Evolutionary conservation across 805 yeast genomes (phyloP).

Genomic region (Pichia insulana): DNA sequence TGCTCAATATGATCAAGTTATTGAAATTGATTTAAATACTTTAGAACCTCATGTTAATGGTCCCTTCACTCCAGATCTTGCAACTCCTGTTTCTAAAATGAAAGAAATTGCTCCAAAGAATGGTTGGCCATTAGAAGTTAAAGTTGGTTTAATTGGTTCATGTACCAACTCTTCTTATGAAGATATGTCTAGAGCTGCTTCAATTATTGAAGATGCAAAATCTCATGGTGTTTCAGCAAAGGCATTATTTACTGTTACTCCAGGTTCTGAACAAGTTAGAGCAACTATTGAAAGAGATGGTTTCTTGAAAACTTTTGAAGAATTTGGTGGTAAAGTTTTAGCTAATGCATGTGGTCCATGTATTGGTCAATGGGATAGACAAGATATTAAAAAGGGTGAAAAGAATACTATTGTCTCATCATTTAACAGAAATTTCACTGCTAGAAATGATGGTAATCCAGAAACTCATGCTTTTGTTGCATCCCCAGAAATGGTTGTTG

Average conservation of each 20-base stretch:
- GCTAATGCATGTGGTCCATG: constrained; percentile 99
- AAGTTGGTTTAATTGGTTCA: constrained; percentile 95
- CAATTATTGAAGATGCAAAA: constrained; percentile 81
- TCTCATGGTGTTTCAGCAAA: constrained; percentile 81
- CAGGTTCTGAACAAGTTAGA: constrained; percentile 97
- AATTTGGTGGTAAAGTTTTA: constrained; percentile 83
- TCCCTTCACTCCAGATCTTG: constrained; percentile 96
- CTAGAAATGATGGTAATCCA: constrained; percentile 98
- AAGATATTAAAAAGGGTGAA: constrained; percentile 54
- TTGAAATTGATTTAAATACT: constrained; percentile 78
- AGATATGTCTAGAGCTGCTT: constrained; percentile 95
- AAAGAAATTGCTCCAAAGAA: constrained; percentile 60
- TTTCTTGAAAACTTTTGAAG: constrained; percentile 66
- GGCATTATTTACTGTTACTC: constrained; percentile 89
- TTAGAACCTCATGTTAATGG: constrained; percentile 96
- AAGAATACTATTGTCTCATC: constrained; percentile 90
- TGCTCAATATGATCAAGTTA: constrained; percentile 84
- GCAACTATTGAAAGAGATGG: constrained; percentile 97
- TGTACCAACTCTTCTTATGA: constrained; percentile 98
- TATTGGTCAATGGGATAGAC: constrained; percentile 98
- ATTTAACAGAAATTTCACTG: constrained; percentile 94
- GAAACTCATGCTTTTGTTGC: constrained; percentile 95
- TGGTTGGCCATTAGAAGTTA: constrained; percentile 79
- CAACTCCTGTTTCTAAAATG: constrained; percentile 84
- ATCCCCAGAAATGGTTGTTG: constrained; percentile 97